Percentiles rank a stretch among this genome's conserved stretches.
Conservation (phyloP, 768 basidiomycete genomes). For the Kwoniella sp. region DNA sequence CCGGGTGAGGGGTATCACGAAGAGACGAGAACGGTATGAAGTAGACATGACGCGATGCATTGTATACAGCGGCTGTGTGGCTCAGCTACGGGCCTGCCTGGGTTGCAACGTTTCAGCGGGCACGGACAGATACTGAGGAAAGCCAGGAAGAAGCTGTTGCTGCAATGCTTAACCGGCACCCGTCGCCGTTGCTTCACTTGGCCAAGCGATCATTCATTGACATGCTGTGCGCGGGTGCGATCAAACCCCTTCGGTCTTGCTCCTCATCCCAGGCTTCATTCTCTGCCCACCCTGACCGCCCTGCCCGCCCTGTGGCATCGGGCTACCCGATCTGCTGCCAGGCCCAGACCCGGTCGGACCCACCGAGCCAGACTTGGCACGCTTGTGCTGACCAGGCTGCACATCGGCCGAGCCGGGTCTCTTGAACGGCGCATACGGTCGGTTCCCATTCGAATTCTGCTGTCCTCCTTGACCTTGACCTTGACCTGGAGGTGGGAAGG, state of each 20-base stretch:
- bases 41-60: no score
- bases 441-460: not conserved
- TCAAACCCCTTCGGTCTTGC: slow-evolving; percentile 18
- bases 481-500: not conserved
- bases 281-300: slow-evolving; percentile 1
- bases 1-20: no score
- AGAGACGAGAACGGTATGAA: no score
- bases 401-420: slow-evolving; percentile 8
- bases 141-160: no score
- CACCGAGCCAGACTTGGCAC: slow-evolving; percentile 6
- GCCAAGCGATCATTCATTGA: no score
- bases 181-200: no score
- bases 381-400: not conserved
- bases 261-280: slow-evolving; percentile 5
- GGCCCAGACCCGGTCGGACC: not conserved
- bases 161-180: no score
- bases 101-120: no score
- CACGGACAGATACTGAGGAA: no score
- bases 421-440: slow-evolving; percentile 6
- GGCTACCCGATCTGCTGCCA: slow-evolving; percentile 16
- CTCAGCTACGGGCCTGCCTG: no score
- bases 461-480: not conserved
- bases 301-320: slow-evolving; percentile 1
- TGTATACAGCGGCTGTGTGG: no score
- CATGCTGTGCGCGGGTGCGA: no score